A percentile compares a stretch with the other conserved stretches of the same genome.
Evolutionary conservation across 208 protist genomes (phyloP).

Genomic region (Acanthamoeba divionensis): DNA sequence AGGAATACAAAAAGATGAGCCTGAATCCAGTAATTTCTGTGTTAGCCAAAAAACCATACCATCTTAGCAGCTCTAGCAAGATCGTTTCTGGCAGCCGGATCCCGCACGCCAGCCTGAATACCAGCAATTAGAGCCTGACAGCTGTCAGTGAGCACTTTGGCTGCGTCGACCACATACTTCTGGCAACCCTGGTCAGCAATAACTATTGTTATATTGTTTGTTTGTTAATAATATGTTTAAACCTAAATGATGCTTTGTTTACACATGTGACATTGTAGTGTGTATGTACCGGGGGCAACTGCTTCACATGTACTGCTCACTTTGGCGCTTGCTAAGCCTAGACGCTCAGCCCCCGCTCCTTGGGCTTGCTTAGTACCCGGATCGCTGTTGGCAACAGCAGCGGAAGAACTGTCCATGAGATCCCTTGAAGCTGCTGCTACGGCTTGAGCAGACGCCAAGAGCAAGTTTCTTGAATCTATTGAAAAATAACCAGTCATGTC

Average conservation of each 20-base stretch:
- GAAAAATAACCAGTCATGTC: too few species aligned
- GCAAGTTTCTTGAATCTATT: conserved; percentile 42
- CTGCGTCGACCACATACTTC: conserved; percentile 50
- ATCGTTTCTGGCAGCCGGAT: conserved; percentile 18
- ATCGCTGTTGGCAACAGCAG: conserved; percentile 3
- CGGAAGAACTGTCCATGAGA: conserved; percentile 33
- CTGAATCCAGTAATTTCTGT: neutral
- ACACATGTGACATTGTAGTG: too few species aligned
- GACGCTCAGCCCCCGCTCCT: neutral
- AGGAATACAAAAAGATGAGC: too few species aligned
- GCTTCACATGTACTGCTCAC: conserved; percentile 26
- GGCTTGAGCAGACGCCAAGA: conserved; percentile 17
- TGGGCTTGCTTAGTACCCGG: conserved; percentile 16
- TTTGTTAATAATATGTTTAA: too few species aligned
- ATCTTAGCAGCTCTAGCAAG: conserved; percentile 45
- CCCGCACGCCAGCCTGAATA: conserved; percentile 43
- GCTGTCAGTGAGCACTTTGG: conserved; percentile 24
- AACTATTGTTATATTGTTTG: neutral
- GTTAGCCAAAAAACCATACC: neutral
- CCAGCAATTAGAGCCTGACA: conserved; percentile 17
- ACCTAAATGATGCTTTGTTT: too few species aligned
- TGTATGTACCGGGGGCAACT: conserved; percentile 20
- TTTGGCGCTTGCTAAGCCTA: conserved; percentile 44
- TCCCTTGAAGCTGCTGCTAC: conserved; percentile 22
- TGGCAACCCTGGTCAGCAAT: conserved; percentile 19